Conservation (phyloP, 177 flowering plant genomes). For the Vitis hybrid region DNA sequence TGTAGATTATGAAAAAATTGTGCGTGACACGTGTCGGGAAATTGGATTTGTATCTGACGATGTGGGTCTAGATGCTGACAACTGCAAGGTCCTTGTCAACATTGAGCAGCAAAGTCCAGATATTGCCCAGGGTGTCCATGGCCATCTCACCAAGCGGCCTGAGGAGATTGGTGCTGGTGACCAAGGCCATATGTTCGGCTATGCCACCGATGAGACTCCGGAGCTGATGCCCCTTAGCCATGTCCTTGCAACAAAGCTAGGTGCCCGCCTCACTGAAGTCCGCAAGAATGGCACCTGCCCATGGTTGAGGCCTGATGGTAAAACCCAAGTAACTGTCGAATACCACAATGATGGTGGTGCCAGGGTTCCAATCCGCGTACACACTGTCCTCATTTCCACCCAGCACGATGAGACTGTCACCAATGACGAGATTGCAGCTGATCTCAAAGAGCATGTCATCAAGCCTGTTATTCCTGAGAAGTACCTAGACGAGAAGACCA, state of each 20-base stretch:
- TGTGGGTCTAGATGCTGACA: conserved; percentile 47
- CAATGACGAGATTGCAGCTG: conserved; percentile 56
- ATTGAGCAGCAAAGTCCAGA: conserved; percentile 49
- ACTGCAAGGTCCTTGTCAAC: conserved; percentile 46
- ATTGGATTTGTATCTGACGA: conserved; percentile 42
- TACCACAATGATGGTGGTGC: conserved; percentile 57
- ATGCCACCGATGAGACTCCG: conserved; percentile 68
- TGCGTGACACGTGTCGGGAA: conserved; percentile 40
- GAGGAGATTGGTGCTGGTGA: conserved; percentile 73
- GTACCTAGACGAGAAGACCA: conserved; percentile 64
- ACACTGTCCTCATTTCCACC: conserved; percentile 64
- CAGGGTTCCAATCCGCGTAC: conserved; percentile 61
- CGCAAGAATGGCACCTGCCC: conserved; percentile 57
- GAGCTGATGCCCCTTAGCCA: conserved; percentile 66
- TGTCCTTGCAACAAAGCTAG: conserved; percentile 64
- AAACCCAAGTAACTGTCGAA: conserved; percentile 68
- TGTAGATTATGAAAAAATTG: conserved; percentile 43
- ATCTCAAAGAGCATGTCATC: conserved; percentile 62
- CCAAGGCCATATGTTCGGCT: conserved; percentile 68
- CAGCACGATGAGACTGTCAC: conserved; percentile 65
- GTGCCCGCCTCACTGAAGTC: conserved; percentile 58
- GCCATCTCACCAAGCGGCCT: conserved; percentile 54
- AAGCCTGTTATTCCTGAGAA: conserved; percentile 58
- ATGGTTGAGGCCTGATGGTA: conserved; percentile 68
- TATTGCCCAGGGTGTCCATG: conserved; percentile 47